Base-by-base conservation (phyloP, 2,329 filamentous ascomycete genomes). In the Paraphoma sp. region DNA sequence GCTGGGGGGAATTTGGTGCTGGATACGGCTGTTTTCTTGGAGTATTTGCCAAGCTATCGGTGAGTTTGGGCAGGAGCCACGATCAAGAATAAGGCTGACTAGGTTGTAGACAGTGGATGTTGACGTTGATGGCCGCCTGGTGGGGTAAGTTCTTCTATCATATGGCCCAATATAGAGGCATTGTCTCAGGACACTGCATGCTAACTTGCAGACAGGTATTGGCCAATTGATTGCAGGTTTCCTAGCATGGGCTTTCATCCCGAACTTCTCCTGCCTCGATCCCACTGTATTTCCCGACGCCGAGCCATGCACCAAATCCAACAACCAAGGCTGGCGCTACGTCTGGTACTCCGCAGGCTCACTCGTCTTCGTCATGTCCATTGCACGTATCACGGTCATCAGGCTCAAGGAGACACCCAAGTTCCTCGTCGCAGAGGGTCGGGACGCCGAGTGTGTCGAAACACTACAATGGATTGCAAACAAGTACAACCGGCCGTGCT, bases 1-100 rank as follows among this genome's bases (percentile, higher is more conserved):
- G 84, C 80, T 1, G 88, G 88, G 11, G 87, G 82, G 3, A 89
- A 87, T 61, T 73, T 89, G 17, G 84, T 89, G 0, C 75, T 89
- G 1, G 87, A 89, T 60, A 88, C 86, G 0, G 82, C 84, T 0
- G 82, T 86, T 0, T 86, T 86, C 57, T 69, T 86, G 43, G 84
- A 86, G 67, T 87, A 83, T 64, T 67, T 87, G 3, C 84, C 85
- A 0, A 78, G 10, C 10, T 38, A 38, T n/a, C 40, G 14, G 33
- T 36, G 33, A 36, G 33, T 36, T 3, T 7, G 33, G 14, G 2
- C 10, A 36, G 31, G 3, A 12, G 23, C 23, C 23, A 23, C 23
- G 23, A 23, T 23, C 23, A 23, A 23, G 23, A 23, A 23, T 3
- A 23, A 23, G 23, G 3, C 23, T 23, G 23, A 23, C 23, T 16